Percentiles rank a stretch among this genome's conserved stretches.
Evolutionary conservation across 345 rosid genomes (phyloP).

Genomic region (Aurinia saxatilis): DNA sequence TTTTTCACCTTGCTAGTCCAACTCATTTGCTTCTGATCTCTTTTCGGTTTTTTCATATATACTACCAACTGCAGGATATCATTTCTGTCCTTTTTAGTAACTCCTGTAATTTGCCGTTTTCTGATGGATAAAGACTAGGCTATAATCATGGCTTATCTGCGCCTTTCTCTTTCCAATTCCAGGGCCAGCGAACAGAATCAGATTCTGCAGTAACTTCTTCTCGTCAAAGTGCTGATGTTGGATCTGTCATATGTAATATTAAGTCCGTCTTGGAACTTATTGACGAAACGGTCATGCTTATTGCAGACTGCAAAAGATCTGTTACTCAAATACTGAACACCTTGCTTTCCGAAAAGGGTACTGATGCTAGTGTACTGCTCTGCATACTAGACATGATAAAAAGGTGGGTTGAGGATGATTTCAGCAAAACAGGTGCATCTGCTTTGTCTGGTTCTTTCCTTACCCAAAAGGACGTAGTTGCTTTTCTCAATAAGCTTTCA

Average conservation of each 20-base stretch:
- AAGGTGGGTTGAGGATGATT: conserved; percentile 88
- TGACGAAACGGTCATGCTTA: conserved; percentile 79
- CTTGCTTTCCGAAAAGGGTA: conserved; percentile 86
- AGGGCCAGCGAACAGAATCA: conserved; percentile 85
- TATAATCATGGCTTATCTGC: conserved; percentile 10
- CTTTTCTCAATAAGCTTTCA: conserved; percentile 81
- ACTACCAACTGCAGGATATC: background rate
- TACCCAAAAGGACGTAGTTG: conserved; percentile 66
- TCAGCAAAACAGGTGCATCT: conserved; percentile 52
- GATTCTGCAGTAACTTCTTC: conserved; percentile 90
- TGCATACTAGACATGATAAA: conserved; percentile 83
- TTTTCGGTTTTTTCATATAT: background rate
- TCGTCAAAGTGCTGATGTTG: conserved; percentile 80
- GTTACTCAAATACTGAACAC: conserved; percentile 69
- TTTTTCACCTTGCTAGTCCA: conserved; percentile 3
- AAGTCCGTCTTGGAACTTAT: conserved; percentile 81
- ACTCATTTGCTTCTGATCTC: too few relatives aligned
- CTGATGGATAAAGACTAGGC: background rate
- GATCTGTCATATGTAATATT: conserved; percentile 67
- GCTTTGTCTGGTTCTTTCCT: conserved; percentile 51
- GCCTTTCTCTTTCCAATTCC: conserved; percentile 19
- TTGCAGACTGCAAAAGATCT: conserved; percentile 78
- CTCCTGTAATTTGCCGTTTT: background rate
- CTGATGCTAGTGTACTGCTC: conserved; percentile 85
- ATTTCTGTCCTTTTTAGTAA: background rate